A percentile compares a stretch with the other conserved stretches of the same genome.
These are phyloP conservation scores for Apiotrichum gracile DNA, from an alignment of 1,284 basidiomycete genomes.

Conservation along the genomic window DNA sequence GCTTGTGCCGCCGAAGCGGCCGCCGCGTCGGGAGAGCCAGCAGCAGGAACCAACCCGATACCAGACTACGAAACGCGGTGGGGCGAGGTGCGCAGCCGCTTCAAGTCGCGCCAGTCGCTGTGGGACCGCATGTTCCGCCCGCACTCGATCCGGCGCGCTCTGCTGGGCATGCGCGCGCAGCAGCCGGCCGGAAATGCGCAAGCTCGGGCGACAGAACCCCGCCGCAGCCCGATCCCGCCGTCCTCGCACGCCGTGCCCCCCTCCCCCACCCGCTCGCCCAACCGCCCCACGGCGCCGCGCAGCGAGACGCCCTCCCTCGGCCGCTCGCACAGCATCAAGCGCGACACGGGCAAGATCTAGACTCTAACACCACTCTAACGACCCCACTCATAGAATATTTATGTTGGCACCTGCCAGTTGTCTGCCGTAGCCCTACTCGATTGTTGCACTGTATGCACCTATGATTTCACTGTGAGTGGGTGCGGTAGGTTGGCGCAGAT, in stretches of 20 bases:
- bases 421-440: too few relatives aligned
- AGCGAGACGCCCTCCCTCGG: background rate
- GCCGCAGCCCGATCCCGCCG: background rate
- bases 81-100: constrained; percentile 6
- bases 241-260: background rate
- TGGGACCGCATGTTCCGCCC: constrained; percentile 20
- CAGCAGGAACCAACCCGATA: background rate
- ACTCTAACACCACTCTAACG: too few relatives aligned
- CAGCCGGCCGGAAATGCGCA: background rate
- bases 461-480: too few relatives aligned
- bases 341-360: too few relatives aligned
- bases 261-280: background rate
- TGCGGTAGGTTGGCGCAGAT: too few relatives aligned
- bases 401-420: too few relatives aligned
- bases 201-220: too few relatives aligned
- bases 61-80: constrained; percentile 17
- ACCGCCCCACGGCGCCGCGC: background rate
- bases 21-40: background rate
- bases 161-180: constrained; percentile 8
- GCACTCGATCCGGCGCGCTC: constrained; percentile 3
- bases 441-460: too few relatives aligned
- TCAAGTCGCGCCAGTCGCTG: constrained; percentile 1
- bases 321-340: background rate
- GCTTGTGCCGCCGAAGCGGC: background rate
- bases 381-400: too few relatives aligned